Conservation (phyloP, 768 basidiomycete species). For the Calvatia gigantea region DNA sequence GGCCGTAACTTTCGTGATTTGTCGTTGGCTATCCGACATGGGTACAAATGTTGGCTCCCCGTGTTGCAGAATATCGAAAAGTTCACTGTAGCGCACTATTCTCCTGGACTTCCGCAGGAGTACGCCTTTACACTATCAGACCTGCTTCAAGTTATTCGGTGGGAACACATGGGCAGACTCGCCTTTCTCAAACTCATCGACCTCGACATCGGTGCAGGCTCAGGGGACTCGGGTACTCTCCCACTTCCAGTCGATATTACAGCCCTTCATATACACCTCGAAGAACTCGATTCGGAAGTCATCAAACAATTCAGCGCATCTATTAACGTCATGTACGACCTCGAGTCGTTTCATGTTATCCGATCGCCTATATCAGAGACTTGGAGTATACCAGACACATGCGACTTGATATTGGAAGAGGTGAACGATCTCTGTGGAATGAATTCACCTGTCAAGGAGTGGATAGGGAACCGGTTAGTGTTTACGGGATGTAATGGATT, state of each 20-base stretch:
- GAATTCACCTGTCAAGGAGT: slow-evolving; percentile 13
- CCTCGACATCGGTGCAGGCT: slow-evolving; percentile 3
- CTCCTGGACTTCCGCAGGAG: neutral
- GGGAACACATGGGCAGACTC: slow-evolving; percentile 11
- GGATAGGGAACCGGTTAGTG: slow-evolving; percentile 17
- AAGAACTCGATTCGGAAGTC: slow-evolving; percentile 14
- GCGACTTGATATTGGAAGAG: slow-evolving; percentile 14
- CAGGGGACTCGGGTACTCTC: neutral
- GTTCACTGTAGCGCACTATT: slow-evolving; percentile 13
- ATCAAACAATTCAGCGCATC: slow-evolving; percentile 10
- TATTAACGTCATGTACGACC: slow-evolving; percentile 9
- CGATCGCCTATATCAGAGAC: slow-evolving; percentile 13
- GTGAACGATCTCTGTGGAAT: slow-evolving; percentile 13
- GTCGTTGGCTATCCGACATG: slow-evolving; percentile 1
- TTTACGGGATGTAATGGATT: slow-evolving; percentile 15
- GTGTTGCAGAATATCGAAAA: slow-evolving; percentile 12
- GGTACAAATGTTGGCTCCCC: slow-evolving; percentile 6
- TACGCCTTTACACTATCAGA: slow-evolving; percentile 5
- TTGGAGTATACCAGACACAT: slow-evolving; percentile 13
- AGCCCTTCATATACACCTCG: slow-evolving; percentile 15
- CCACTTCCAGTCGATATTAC: neutral
- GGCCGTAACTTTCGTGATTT: slow-evolving; percentile 18
- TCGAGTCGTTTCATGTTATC: slow-evolving; percentile 14
- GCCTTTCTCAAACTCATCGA: slow-evolving; percentile 16
- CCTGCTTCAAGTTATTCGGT: slow-evolving; percentile 8